Percentiles rank a stretch among this genome's conserved stretches.
Conservation (phyloP, 192 early-diverging fungal genomes). For the Coemansia sp. region DNA sequence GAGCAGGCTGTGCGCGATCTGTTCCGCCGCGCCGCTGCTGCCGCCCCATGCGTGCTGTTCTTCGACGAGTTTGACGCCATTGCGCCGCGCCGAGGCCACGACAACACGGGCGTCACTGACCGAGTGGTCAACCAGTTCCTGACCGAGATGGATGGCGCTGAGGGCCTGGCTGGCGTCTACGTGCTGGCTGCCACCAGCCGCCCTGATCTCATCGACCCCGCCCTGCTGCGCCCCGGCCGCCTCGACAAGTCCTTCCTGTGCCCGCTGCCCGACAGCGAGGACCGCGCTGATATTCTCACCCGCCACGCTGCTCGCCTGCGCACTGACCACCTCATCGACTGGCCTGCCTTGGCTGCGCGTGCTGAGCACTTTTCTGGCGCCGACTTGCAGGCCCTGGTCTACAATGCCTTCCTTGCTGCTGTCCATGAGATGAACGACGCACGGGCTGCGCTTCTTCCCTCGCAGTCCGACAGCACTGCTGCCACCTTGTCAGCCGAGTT, state of each 20-base stretch:
- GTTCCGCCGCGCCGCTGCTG: conserved; percentile 92
- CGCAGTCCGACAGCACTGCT: conserved; percentile 11
- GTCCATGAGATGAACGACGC: conserved; percentile 74
- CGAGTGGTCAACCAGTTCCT: conserved; percentile 98
- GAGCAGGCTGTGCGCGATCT: conserved; percentile 94
- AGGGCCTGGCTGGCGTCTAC: conserved; percentile 94
- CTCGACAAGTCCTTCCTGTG: conserved; percentile 87
- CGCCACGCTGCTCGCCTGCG: conserved; percentile 75
- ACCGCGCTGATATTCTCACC: conserved; percentile 81
- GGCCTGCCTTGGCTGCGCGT: conserved; percentile 63
- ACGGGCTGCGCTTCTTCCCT: neutral
- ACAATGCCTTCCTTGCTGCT: conserved; percentile 89
- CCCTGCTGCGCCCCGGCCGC: conserved; percentile 79
- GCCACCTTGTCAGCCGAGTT: conserved; percentile 17
- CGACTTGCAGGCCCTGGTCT: conserved; percentile 92
- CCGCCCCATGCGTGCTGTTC: conserved; percentile 94
- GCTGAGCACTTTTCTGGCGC: conserved; percentile 88
- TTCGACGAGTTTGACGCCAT: conserved; percentile 99
- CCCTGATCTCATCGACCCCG: conserved; percentile 86
- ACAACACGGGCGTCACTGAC: conserved; percentile 98
- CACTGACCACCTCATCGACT: conserved; percentile 66
- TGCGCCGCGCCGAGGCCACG: conserved; percentile 95
- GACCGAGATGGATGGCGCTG: conserved; percentile 99
- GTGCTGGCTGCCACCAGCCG: conserved; percentile 91
- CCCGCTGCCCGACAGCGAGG: conserved; percentile 74